Conservation (phyloP, 352 stramenopile species). For the Phytophthora sp. region DNA sequence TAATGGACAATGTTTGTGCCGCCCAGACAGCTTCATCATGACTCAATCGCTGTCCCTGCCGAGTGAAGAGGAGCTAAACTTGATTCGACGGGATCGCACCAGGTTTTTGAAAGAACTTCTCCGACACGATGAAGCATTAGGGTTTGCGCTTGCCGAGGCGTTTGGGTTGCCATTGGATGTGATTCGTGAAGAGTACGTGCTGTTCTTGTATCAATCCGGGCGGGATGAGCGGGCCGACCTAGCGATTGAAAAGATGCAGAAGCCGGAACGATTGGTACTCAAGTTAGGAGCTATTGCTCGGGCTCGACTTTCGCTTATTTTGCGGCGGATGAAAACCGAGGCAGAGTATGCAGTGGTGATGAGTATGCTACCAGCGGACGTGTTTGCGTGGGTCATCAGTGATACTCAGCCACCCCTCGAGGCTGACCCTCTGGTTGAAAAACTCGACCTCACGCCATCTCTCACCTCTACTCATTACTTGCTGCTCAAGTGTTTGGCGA, state of each 20-base stretch:
- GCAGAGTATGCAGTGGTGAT: slow-evolving; percentile 81
- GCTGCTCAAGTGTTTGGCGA: slow-evolving; percentile 66
- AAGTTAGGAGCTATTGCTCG: slow-evolving; percentile 73
- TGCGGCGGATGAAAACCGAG: slow-evolving; percentile 80
- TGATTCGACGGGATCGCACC: slow-evolving; percentile 55
- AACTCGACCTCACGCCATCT: slow-evolving; percentile 71
- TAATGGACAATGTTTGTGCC: slow-evolving; percentile 58
- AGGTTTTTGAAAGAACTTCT: slow-evolving; percentile 78
- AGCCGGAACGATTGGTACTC: slow-evolving; percentile 60
- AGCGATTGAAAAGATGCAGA: slow-evolving; percentile 77
- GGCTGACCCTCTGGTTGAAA: slow-evolving; percentile 64
- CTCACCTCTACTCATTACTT: slow-evolving; percentile 80
- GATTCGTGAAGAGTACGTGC: slow-evolving; percentile 79
- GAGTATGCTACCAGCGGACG: slow-evolving; percentile 80
- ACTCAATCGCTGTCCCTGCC: slow-evolving; percentile 2
- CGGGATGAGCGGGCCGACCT: slow-evolving; percentile 72
- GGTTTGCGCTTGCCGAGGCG: slow-evolving; percentile 71
- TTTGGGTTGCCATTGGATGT: slow-evolving; percentile 75
- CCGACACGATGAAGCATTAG: slow-evolving; percentile 64
- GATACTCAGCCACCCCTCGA: slow-evolving; percentile 58
- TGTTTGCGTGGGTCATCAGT: slow-evolving; percentile 77
- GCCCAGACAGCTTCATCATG: slow-evolving; percentile 59
- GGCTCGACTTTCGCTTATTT: slow-evolving; percentile 71
- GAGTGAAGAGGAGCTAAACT: slow-evolving; percentile 28
- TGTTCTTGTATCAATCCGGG: slow-evolving; percentile 83